Percentiles rank a stretch among this genome's conserved stretches.
phyloP scores from a whole-genome alignment of 2,329 filamentous ascomycete species.

The Catunica adiposa region DNA sequence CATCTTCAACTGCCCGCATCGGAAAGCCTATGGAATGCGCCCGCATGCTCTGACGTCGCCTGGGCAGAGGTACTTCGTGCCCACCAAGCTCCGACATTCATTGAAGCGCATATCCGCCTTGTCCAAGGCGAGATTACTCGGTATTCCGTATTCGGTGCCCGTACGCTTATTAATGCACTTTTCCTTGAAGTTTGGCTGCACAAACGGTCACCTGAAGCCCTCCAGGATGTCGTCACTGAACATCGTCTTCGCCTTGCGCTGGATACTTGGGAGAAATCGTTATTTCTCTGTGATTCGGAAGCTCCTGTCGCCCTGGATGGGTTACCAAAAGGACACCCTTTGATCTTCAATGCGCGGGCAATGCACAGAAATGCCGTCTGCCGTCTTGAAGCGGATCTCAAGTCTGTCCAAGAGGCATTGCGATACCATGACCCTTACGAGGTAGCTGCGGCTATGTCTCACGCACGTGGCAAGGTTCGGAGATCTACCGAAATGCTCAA shows the following conservation, averaged over 20 bases:
- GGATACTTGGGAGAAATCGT: slow-evolving; percentile 97
- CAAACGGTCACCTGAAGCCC: slow-evolving; percentile 91
- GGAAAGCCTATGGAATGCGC: slow-evolving; percentile 84
- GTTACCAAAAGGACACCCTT: slow-evolving; percentile 40
- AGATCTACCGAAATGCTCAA: slow-evolving; percentile 96
- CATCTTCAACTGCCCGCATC: slow-evolving; percentile 82
- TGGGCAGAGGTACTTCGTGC: slow-evolving; percentile 60
- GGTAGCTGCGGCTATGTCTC: slow-evolving; percentile 90
- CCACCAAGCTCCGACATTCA: slow-evolving; percentile 67
- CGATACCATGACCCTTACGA: slow-evolving; percentile 96
- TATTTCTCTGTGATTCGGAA: slow-evolving; percentile 86
- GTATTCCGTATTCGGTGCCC: slow-evolving; percentile 92
- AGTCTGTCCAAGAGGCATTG: slow-evolving; percentile 87
- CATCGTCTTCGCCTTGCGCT: slow-evolving; percentile 92
- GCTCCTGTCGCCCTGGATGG: slow-evolving; percentile 40
- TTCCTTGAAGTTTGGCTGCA: slow-evolving; percentile 99
- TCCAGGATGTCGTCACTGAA: slow-evolving; percentile 94
- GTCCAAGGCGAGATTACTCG: slow-evolving; percentile 83
- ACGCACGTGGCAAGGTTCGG: slow-evolving; percentile 84
- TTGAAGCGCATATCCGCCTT: slow-evolving; percentile 84
- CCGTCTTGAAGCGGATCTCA: slow-evolving; percentile 85
- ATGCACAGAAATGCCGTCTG: slow-evolving; percentile 89
- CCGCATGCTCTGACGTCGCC: slow-evolving; percentile 57
- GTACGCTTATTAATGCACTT: slow-evolving; percentile 96
- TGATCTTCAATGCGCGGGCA: slow-evolving; percentile 96